Evolutionary conservation across 192 early-diverging fungal species (phyloP).

Genomic region (Rhizoclosmatium globosum): DNA sequence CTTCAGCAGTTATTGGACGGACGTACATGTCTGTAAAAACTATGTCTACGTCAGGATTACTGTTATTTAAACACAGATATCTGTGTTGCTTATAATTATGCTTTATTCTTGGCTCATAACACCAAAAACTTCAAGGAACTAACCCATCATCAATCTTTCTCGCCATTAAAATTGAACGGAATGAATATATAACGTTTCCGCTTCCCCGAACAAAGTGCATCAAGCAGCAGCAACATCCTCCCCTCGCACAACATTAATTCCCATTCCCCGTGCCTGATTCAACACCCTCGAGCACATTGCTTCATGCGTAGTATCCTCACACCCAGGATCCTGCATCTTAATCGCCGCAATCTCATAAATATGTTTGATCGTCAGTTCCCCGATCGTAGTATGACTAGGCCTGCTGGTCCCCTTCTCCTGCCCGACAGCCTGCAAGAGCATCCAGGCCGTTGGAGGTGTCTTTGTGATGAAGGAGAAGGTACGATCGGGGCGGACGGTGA

Average conservation of each 20-base stretch:
- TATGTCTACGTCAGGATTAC: no score
- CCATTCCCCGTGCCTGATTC: slow-evolving; percentile 80
- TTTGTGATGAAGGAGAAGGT: slow-evolving; percentile 90
- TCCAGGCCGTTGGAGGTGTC: slow-evolving; percentile 86
- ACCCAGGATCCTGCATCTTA: slow-evolving; percentile 81
- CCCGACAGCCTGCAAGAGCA: slow-evolving; percentile 59
- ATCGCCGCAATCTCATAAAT: slow-evolving; percentile 94
- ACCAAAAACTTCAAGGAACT: no score
- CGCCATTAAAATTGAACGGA: no score
- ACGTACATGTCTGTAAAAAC: no score
- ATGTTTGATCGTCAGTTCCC: slow-evolving; percentile 89
- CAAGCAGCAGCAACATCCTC: slow-evolving; percentile 15
- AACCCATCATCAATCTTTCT: no score
- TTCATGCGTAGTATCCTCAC: slow-evolving; percentile 74
- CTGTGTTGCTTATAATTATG: no score
- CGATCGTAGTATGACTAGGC: slow-evolving; percentile 79
- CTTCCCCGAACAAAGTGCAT: neutral
- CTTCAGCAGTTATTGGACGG: no score
- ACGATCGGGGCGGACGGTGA: slow-evolving; percentile 89
- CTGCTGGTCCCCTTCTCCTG: slow-evolving; percentile 47
- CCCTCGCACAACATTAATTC: slow-evolving; percentile 77
- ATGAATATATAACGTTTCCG: no score
- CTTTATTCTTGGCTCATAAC: no score
- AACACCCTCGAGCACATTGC: slow-evolving; percentile 78
- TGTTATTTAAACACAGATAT: no score